Evolutionary conservation across 495 filamentous ascomycete species (phyloP).

Genomic region (Xanthoparmelia taractica): DNA sequence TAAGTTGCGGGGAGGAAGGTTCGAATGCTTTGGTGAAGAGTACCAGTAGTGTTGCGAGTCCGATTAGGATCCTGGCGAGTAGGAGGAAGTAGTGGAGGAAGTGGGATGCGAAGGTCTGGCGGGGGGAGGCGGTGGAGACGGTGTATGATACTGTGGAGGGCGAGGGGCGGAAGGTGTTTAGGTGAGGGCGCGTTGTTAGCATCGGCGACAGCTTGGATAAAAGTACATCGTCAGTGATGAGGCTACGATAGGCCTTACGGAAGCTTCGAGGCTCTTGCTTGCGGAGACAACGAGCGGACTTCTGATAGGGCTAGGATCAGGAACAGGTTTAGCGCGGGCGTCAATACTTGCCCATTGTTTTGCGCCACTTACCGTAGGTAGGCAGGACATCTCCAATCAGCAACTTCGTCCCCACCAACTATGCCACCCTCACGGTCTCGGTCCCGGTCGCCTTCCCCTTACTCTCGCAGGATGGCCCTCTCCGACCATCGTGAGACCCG

Average conservation of each 20-base stretch:
- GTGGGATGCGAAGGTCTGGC: constrained; percentile 49
- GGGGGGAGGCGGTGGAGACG: constrained; percentile 61
- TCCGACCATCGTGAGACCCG: constrained; percentile 9
- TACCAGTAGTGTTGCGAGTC: constrained; percentile 37
- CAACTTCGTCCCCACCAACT: not conserved
- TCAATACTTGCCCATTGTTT: not conserved
- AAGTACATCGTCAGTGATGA: not conserved
- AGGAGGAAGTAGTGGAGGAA: constrained; percentile 44
- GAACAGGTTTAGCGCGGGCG: constrained; percentile 23
- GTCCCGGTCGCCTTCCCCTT: constrained; percentile 17
- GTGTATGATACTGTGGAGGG: constrained; percentile 82
- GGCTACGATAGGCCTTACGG: not conserved
- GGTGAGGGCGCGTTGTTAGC: constrained; percentile 45
- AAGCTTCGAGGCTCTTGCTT: not conserved
- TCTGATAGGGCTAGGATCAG: constrained; percentile 14
- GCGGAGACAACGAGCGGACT: not conserved
- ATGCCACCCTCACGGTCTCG: constrained; percentile 7
- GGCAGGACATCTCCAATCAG: not conserved
- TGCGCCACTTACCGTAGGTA: not conserved
- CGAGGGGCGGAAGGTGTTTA: constrained; percentile 65
- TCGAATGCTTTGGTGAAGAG: constrained; percentile 33
- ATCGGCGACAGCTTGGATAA: constrained; percentile 30
- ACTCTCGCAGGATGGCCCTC: constrained; percentile 17
- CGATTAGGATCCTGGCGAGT: constrained; percentile 41
- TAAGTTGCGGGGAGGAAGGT: constrained; percentile 32